Conservation (phyloP, 495 filamentous ascomycete species). For the Friedmanniomyces simplex region DNA sequence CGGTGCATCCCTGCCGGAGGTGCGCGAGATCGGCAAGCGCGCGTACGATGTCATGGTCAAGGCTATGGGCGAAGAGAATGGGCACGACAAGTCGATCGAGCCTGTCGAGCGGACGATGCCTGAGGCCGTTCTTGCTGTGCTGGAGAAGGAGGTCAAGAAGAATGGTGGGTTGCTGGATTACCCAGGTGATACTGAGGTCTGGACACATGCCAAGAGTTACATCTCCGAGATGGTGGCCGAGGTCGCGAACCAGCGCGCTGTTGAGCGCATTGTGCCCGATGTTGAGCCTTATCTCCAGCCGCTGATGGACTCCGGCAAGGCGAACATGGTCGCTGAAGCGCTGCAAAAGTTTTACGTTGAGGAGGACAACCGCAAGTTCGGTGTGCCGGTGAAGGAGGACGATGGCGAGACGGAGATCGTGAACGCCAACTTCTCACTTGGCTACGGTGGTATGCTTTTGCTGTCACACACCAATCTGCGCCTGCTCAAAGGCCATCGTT, state of each 20-base stretch:
- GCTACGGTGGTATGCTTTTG: constrained; percentile 95
- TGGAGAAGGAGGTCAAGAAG: constrained; percentile 65
- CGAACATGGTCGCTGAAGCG: constrained; percentile 51
- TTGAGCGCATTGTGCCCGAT: constrained; percentile 55
- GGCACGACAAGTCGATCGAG: constrained; percentile 42
- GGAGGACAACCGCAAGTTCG: constrained; percentile 79
- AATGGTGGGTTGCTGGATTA: constrained; percentile 48
- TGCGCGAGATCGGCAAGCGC: constrained; percentile 76
- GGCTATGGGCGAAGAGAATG: constrained; percentile 64
- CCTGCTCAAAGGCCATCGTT: constrained; percentile 89
- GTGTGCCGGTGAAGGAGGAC: constrained; percentile 72
- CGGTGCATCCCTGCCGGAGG: constrained; percentile 85
- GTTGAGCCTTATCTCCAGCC: constrained; percentile 65
- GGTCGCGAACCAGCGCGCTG: constrained; percentile 73
- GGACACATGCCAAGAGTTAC: constrained; percentile 59
- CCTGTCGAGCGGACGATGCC: constrained; percentile 57
- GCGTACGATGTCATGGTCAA: constrained; percentile 83
- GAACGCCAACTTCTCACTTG: constrained; percentile 93
- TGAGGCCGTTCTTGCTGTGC: constrained; percentile 63
- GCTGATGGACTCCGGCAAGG: constrained; percentile 49
- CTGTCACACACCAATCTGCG: constrained; percentile 92
- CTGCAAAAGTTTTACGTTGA: constrained; percentile 63
- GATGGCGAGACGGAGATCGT: constrained; percentile 88
- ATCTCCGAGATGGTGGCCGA: constrained; percentile 80
- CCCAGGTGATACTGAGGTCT: constrained; percentile 51